Evolutionary conservation across 306 rosid genomes (phyloP), one percentile per base, ranked within the genome.

Genomic region (Prunus mira): DNA sequence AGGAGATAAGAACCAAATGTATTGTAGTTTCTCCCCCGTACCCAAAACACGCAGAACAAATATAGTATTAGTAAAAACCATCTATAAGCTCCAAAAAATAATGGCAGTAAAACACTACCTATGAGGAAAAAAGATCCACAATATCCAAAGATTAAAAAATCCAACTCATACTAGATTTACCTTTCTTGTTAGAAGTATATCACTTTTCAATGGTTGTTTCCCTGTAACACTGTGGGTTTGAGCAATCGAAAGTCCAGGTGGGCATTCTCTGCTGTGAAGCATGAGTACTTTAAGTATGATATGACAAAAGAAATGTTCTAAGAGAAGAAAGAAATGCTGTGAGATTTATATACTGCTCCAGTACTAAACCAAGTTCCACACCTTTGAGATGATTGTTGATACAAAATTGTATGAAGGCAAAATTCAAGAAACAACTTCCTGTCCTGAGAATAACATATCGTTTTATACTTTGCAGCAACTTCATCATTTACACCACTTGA

Each of bases 381-480:
- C 98, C 94, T 88, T 85, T 84, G 96, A 84, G 93, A 82, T 69
- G 87, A 82, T 52, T 80, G 83, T 83, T 94, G 98, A 78, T 90
- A 94, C 88, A 94, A 80, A 80, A 94, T 70, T 76, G 93, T 90
- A 83, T 94, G 96, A 79, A 89, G 91, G 77, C 92, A 89, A 88
- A 94, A 92, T 74, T 92, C 97, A 75, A 94, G 65, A 83, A 94
- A 92, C 74, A 92, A 75, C 52, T 80, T 86, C 76, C 82, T 89
- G 78, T 92, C 97, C 74, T 69, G 84, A 84, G 89, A 69, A 81
- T 75, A 76, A 12, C 72, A 78, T 82, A 89, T 80, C 43, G 24
- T 74, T 84, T 79, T 84, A 87, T 90, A 94, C 84, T 90, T 90
- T 62, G 84, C 86, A 80, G 88, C 85, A 85, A 82, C 85, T 85